A percentile compares a stretch with the other conserved stretches of the same genome.
Evolutionary conservation across 345 rosid genomes (phyloP).

Genomic region (Eucalyptus coolabah): DNA sequence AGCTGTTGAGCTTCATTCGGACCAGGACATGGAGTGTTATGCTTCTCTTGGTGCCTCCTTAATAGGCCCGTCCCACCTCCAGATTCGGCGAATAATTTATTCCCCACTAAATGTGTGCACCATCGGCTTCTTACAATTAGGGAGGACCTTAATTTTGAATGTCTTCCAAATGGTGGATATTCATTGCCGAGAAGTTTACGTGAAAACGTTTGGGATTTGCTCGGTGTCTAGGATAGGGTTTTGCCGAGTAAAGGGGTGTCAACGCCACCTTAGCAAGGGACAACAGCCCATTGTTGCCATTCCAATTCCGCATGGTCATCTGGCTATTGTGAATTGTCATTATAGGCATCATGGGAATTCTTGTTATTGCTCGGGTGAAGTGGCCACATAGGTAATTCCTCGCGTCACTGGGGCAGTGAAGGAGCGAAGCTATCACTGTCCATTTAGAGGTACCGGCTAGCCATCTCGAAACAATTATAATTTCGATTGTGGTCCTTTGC

Average conservation of each 20-base stretch:
- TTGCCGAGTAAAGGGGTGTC: background rate
- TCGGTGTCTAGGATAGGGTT: background rate
- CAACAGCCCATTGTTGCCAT: background rate
- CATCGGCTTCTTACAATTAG: background rate
- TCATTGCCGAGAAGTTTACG: background rate
- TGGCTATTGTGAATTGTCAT: background rate
- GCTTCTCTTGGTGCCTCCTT: background rate
- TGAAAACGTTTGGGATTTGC: background rate
- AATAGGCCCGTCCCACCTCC: background rate
- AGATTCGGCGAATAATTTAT: background rate
- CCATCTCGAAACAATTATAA: background rate
- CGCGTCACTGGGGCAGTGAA: background rate
- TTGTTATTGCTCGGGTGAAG: background rate
- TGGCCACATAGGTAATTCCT: background rate
- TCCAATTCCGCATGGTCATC: background rate
- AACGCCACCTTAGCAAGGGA: fast-evolving
- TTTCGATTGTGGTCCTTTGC: background rate
- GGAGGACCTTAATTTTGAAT: background rate
- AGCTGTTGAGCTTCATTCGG: background rate
- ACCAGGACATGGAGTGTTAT: fast-evolving
- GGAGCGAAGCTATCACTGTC: background rate
- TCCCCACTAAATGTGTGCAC: background rate
- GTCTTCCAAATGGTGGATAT: background rate
- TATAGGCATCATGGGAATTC: background rate
- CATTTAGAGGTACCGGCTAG: background rate